Percentiles rank a stretch among this genome's conserved stretches.
phyloP scores from a whole-genome alignment of 371 early-diverging fungal genomes.

The Mortierella sp. region DNA sequence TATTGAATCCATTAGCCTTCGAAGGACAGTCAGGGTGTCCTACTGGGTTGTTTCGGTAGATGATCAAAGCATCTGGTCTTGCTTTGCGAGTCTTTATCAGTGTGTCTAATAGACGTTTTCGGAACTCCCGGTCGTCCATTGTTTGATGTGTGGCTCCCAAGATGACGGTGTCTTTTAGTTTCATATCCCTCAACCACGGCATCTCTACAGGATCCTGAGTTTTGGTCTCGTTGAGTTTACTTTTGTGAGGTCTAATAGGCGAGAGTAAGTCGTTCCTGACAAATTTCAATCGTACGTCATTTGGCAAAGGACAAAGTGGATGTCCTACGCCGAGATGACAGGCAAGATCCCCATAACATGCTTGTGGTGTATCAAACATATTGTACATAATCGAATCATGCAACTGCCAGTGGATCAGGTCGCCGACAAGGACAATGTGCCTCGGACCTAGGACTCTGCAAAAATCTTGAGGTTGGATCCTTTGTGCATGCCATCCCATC shows the following conservation, averaged over 20 bases:
- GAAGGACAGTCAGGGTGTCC: slow-evolving; percentile 52
- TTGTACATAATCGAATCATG: slow-evolving; percentile 73
- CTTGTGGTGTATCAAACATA: slow-evolving; percentile 66
- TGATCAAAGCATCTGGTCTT: slow-evolving; percentile 62
- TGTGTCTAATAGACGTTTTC: slow-evolving; percentile 56
- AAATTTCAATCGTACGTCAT: slow-evolving; percentile 61
- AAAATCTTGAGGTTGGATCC: slow-evolving; percentile 46
- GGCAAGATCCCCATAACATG: slow-evolving; percentile 72
- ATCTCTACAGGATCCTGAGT: slow-evolving; percentile 62
- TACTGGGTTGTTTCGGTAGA: slow-evolving; percentile 46
- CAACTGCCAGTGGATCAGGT: slow-evolving; percentile 67
- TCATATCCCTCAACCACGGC: slow-evolving; percentile 63
- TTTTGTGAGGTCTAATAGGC: slow-evolving; percentile 42
- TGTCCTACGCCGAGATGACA: slow-evolving; percentile 58
- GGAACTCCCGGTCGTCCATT: slow-evolving; percentile 62
- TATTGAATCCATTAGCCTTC: slow-evolving; percentile 40
- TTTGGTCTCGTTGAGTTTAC: slow-evolving; percentile 55
- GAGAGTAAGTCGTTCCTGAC: slow-evolving; percentile 68
- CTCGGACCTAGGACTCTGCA: slow-evolving; percentile 41
- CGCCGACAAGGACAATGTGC: slow-evolving; percentile 65
- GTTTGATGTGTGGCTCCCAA: slow-evolving; percentile 63
- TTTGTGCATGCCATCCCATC: slow-evolving; percentile 33
- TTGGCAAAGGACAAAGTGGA: slow-evolving; percentile 39
- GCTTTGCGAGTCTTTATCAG: slow-evolving; percentile 59
- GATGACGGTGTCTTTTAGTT: slow-evolving; percentile 63